Evolutionary conservation across 2,329 filamentous ascomycete genomes (phyloP).

Genomic region (Macroventuria anomochaeta): DNA sequence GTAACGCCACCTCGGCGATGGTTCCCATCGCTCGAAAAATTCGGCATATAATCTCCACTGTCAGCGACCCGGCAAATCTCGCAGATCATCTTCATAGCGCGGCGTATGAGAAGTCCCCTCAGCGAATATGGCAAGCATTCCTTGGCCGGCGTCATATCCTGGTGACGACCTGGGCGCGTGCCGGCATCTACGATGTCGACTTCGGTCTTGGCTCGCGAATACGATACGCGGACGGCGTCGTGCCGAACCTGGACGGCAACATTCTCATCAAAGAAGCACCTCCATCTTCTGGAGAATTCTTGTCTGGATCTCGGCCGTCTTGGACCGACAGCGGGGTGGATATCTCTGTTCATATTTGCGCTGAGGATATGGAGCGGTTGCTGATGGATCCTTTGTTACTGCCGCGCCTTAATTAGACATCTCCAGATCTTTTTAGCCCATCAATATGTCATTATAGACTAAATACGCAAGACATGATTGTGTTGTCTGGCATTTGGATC

Average conservation of each 20-base stretch:
- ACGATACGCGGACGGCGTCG: constrained; percentile 14
- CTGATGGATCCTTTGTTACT: constrained; percentile 8
- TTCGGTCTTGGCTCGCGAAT: constrained; percentile 12
- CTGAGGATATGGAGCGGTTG: constrained; percentile 9
- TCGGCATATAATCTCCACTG: constrained; percentile 1
- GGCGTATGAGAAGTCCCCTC: constrained; percentile 17
- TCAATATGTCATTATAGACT: too few relatives aligned
- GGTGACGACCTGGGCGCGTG: constrained; percentile 20
- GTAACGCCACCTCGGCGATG: not conserved
- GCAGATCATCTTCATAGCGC: constrained; percentile 14
- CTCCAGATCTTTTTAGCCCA: too few relatives aligned
- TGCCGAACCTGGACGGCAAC: constrained; percentile 11
- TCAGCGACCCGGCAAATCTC: constrained; percentile 6
- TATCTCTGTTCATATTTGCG: not conserved
- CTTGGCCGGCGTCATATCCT: constrained; percentile 14
- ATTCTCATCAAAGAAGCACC: constrained; percentile 13
- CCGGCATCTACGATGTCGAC: constrained; percentile 9
- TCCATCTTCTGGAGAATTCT: not conserved
- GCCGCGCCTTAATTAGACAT: not conserved
- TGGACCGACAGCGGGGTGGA: constrained; percentile 1
- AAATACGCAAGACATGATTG: too few relatives aligned
- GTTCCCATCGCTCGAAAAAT: not conserved
- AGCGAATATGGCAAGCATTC: constrained; percentile 19
- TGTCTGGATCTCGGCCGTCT: not conserved
- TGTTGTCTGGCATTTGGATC: too few relatives aligned